Evolutionary conservation across 768 basidiomycete species (phyloP), one percentile per base, ranked within the genome.

Genomic region (Mycena chlorophos): DNA sequence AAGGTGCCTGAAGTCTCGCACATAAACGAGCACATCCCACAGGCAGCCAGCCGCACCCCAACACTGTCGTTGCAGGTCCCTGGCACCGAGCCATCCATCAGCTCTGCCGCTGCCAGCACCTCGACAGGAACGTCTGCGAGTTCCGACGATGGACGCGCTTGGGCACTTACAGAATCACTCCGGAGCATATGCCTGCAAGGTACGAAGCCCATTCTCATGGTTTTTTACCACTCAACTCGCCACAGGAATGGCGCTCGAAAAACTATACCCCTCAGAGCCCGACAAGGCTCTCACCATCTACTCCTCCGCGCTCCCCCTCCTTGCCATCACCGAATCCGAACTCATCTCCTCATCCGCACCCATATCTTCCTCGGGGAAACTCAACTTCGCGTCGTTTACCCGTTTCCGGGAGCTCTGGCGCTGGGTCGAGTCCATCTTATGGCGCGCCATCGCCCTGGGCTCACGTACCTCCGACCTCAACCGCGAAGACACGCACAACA

Each of bases 391-490:
- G 2, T 76, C 85, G 4, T 93, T 93, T 63, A 67, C 73, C 3
- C 79, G 79, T 43, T 85, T 89, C 52, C 87, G 88, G 5, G 94
- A 98, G 64, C 77, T 95, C 10, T 94, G 91, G 81, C 79, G 93
- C 48, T 94, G 91, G 89, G 76, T 83, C 2, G 92, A 96, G 63
- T 79, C 85, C 19, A 77, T 91, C 22, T 73, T 94, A n/a, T 89
- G 89, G 75, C 82, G 94, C n/a, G 86, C 85, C 2, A 78, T 90
- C 39, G 73, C 89, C 1, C 69, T 93, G 0, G 80, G 85, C 16
- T 74, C 90, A 3, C 78, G 78, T 14, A 70, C 72, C 0, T 73
- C 71, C 46, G 69, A 75, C 54, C 54, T 81, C 13, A 67, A 68
- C 49, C 53, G 66, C 10, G 72, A 75, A 45, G 73, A 77, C 49